Conservation (phyloP, 441 rosid species). For the Caryocar brasiliense region DNA sequence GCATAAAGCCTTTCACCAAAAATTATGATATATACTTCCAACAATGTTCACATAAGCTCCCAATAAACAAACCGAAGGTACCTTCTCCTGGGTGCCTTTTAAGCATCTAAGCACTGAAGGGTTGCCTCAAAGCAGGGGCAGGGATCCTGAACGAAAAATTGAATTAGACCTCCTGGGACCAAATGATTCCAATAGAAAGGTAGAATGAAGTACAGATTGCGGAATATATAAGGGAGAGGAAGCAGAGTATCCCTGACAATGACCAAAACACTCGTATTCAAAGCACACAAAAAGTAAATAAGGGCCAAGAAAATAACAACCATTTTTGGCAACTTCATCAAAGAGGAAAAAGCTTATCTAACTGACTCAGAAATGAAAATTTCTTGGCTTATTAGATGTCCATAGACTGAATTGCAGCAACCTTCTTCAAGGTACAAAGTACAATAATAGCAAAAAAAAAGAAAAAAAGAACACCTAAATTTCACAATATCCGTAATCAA, state of each 20-base stretch:
- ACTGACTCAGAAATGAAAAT: constrained; percentile 10
- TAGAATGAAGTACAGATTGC: neutral
- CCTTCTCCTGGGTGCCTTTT: constrained; percentile 96
- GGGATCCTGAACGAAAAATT: constrained; percentile 80
- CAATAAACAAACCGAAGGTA: constrained; percentile 79
- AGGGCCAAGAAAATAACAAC: constrained; percentile 3
- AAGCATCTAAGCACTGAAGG: constrained; percentile 77
- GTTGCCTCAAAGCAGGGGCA: constrained; percentile 66
- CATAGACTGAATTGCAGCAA: constrained; percentile 18
- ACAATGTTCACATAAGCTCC: constrained; percentile 35
- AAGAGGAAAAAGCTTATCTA: constrained; percentile 9
- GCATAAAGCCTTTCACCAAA: neutral
- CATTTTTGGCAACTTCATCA: constrained; percentile 10
- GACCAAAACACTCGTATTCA: neutral
- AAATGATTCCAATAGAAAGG: constrained; percentile 4
- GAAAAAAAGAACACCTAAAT: constrained; percentile 23
- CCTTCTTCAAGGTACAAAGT: constrained; percentile 15
- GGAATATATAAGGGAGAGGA: neutral
- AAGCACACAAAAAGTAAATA: neutral
- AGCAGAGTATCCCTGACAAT: no score
- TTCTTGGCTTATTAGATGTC: constrained; percentile 14
- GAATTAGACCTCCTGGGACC: constrained; percentile 57
- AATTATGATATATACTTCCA: constrained; percentile 15
- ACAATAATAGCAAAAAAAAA: constrained; percentile 1
- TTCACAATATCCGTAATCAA: constrained; percentile 41